phyloP scores from a whole-genome alignment of 1,284 basidiomycete species.

The Phenoliferia sp. region DNA sequence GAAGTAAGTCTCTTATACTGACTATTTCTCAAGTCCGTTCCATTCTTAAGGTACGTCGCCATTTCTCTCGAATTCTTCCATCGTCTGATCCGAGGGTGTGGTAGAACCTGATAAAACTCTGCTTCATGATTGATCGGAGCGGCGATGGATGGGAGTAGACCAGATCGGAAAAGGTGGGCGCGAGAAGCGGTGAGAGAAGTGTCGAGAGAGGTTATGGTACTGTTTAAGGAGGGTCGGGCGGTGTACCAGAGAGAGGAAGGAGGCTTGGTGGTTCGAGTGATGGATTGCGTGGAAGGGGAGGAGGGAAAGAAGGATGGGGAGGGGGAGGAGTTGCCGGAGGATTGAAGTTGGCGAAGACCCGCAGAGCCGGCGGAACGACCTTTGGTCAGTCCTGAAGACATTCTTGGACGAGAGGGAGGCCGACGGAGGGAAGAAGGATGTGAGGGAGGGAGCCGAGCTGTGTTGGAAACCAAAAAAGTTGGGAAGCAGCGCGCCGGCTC shows the following conservation, averaged over 20 bases:
- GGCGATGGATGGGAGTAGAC: conserved; percentile 30
- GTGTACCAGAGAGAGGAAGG: conserved; percentile 6
- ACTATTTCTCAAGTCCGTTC: conserved; percentile 20
- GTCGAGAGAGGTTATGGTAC: conserved; percentile 28
- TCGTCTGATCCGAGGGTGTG: conserved; percentile 22
- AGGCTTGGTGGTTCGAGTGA: background rate
- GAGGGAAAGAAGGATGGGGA: background rate
- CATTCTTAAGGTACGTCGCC: conserved; percentile 26
- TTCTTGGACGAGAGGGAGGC: too few relatives aligned
- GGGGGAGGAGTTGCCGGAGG: conserved; percentile 7
- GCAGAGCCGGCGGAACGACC: too few relatives aligned
- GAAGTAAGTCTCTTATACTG: conserved; percentile 30
- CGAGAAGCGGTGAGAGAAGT: conserved; percentile 22
- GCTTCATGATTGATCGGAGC: conserved; percentile 7
- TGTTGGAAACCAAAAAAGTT: too few relatives aligned
- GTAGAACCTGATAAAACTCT: conserved; percentile 17
- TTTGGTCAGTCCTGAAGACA: too few relatives aligned
- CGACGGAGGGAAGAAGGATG: too few relatives aligned
- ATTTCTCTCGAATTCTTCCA: conserved; percentile 31
- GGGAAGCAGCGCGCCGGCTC: too few relatives aligned
- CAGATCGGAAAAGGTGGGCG: conserved; percentile 30
- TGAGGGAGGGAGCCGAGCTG: too few relatives aligned
- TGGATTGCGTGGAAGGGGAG: conserved; percentile 2
- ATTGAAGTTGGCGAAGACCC: conserved; percentile 22
- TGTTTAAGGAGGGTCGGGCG: conserved; percentile 28